These are phyloP conservation scores for Scytalidium sp. DNA, from an alignment of 2,329 filamentous ascomycete species.

Conservation along the genomic window DNA sequence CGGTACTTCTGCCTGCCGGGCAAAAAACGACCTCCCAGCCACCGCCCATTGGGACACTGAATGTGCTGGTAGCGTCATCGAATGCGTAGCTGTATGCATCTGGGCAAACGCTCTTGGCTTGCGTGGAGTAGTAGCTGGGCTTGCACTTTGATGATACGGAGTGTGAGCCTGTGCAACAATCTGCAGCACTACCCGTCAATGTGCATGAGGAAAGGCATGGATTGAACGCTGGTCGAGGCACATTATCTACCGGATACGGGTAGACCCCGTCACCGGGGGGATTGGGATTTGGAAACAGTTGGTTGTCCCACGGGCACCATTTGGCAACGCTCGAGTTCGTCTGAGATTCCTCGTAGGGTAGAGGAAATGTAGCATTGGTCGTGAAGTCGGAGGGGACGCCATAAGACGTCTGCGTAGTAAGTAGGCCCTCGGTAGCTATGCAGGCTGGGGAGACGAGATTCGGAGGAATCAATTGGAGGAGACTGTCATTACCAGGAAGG, in stretches of 20 bases:
- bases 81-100: constrained; percentile 81
- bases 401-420: constrained; percentile 49
- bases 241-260: constrained; percentile 74
- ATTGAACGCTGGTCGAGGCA: constrained; percentile 68
- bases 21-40: constrained; percentile 81
- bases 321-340: constrained; percentile 53
- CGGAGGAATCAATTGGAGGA: constrained; percentile 61
- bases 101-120: constrained; percentile 73
- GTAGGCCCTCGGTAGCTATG: constrained; percentile 66
- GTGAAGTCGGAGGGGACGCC: constrained; percentile 48
- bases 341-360: constrained; percentile 62
- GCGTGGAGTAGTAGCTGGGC: constrained; percentile 64
- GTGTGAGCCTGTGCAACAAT: constrained; percentile 75
- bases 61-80: constrained; percentile 56
- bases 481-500: constrained; percentile 57
- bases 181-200: constrained; percentile 60
- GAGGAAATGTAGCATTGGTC: constrained; percentile 66
- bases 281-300: constrained; percentile 58
- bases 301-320: constrained; percentile 82
- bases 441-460: constrained; percentile 76
- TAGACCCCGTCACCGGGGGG: constrained; percentile 75
- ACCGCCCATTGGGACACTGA: constrained; percentile 63
- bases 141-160: constrained; percentile 61
- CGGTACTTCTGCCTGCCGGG: constrained; percentile 58
- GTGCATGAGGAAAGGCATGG: constrained; percentile 78